Conservation (phyloP, 257 asterid species). For the Fraxinus excelsior region DNA sequence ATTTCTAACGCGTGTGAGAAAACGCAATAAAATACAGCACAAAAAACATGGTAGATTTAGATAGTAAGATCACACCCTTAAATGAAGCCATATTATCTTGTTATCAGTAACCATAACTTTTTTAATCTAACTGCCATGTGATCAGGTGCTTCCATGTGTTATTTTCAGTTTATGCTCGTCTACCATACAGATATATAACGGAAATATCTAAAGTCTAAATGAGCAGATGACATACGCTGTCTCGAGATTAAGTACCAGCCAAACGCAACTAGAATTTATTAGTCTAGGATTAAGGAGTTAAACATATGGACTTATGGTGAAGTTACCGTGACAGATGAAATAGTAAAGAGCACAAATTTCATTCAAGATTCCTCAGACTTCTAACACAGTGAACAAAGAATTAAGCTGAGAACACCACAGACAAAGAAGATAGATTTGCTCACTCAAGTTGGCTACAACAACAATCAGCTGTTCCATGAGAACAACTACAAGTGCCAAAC, state of each 20-base stretch:
- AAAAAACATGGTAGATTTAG: neutral
- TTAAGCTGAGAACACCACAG: neutral
- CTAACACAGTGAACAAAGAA: neutral
- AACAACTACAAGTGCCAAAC: neutral
- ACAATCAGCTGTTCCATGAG: neutral
- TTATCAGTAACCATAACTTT: neutral
- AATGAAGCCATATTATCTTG: neutral
- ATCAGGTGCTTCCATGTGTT: no score
- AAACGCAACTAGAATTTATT: neutral
- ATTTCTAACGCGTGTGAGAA: neutral
- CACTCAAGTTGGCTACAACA: neutral
- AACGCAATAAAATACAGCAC: neutral
- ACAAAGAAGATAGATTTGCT: neutral
- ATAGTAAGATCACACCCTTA: neutral
- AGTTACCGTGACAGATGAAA: neutral
- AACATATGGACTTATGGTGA: neutral
- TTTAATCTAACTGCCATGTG: neutral
- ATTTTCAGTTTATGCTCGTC: no score
- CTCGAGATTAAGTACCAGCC: neutral
- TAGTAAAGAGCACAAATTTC: neutral
- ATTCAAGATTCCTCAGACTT: neutral
- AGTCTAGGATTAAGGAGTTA: neutral
- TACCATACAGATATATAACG: no score
- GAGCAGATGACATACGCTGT: no score
- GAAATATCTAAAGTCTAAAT: no score